Evolutionary conservation across 805 yeast species (phyloP), one percentile per base, ranked within the genome.

Genomic region (Wickerhamomyces rabaulensis): DNA sequence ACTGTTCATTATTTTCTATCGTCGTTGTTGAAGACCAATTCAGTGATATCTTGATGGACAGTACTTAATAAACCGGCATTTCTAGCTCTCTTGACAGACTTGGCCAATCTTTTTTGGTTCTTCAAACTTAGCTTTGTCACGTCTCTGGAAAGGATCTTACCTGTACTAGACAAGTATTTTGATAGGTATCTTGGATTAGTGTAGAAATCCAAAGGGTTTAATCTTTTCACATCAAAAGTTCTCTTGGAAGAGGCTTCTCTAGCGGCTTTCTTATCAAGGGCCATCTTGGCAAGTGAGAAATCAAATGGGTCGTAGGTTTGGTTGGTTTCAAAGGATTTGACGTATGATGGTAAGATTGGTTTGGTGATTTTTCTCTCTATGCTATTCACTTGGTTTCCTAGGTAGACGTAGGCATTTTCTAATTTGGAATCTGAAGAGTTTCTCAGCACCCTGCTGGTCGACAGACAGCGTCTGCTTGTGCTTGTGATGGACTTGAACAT

Each of bases 271-370:
- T 63, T 70, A 41, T 78, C 82, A 54, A 79, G 75, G 50, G 74
- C 70, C 35, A 78, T 57, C 54, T 76, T 78, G 40, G 82, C 78
- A 57, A 79, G 64, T 26, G 87, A 77, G 56, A 88, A 87, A 63
- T 87, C 95, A 65, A 82, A 84, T 43, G 96, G 94, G 55, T 86
- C 92, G 61, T 89, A 89, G 0, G 79, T 76, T 5, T 75, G 67
- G 41, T 78, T 79, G 4, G 67, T 66, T 15, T 63, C 68, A 60
- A 84, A 80, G 46, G 65, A 73, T 57, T 69, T 74, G 31, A 74
- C 64, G 49, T 76, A 71, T n/a, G 12, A 20, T 6, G 25, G 17
- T 10, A 44, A 41, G 4, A 54, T 20, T 29, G 47, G 40, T 8
- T 46, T 23, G 26, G 43, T 16, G 17, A 15, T 31, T 22, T 19